Percentiles rank a stretch among this genome's conserved stretches.
These are phyloP conservation scores for Biancaea sappan DNA, from an alignment of 306 rosid species.

Conservation along the genomic window DNA sequence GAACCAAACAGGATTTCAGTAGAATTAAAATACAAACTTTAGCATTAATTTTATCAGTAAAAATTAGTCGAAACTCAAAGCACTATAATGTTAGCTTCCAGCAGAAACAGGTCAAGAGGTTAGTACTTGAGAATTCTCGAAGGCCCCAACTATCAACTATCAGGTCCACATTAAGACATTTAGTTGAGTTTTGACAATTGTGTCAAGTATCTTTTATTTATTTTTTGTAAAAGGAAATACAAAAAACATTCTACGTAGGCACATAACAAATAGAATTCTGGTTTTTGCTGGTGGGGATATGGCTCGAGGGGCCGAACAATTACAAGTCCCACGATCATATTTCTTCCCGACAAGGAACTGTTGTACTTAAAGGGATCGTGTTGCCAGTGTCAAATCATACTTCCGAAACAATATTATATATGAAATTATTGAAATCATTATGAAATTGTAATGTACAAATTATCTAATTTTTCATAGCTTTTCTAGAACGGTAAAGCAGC, in stretches of 20 bases:
- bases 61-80: too few species aligned
- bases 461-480: not conserved
- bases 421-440: not conserved
- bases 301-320: not conserved
- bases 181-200: not conserved
- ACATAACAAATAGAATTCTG: not conserved
- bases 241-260: too few species aligned
- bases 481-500: not conserved
- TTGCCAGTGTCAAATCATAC: not conserved
- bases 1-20: too few species aligned
- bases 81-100: too few species aligned
- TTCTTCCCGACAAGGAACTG: not conserved
- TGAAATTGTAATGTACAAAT: too few species aligned
- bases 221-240: too few species aligned
- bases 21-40: not conserved
- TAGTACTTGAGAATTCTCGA: too few species aligned
- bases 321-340: not conserved
- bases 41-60: too few species aligned
- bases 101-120: too few species aligned
- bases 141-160: too few species aligned
- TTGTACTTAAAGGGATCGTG: not conserved
- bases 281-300: not conserved
- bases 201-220: too few species aligned
- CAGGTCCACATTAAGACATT: too few species aligned
- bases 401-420: not conserved